Conservation (phyloP, 2,329 filamentous ascomycete genomes). For the Penicillium expansum region DNA sequence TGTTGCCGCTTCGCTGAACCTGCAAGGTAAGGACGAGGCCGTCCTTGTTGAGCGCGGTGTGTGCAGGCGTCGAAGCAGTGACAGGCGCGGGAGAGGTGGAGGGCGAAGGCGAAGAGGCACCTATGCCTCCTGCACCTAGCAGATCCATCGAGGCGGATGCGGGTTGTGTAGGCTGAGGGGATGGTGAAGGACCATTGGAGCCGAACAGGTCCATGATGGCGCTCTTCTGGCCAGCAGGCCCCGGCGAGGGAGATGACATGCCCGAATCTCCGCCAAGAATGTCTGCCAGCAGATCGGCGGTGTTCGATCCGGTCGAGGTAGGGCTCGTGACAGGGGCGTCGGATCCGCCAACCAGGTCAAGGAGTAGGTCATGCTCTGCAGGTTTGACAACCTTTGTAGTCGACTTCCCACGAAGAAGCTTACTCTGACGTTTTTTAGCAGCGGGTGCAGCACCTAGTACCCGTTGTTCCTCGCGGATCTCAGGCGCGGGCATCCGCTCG, state of each 20-base stretch:
- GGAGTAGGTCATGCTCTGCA: slow-evolving; percentile 84
- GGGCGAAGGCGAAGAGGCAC: slow-evolving; percentile 31
- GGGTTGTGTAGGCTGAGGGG: slow-evolving; percentile 49
- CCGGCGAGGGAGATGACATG: slow-evolving; percentile 53
- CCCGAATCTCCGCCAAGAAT: slow-evolving; percentile 76
- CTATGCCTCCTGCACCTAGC: slow-evolving; percentile 43
- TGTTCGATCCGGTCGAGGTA: slow-evolving; percentile 62
- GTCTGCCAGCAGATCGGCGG: slow-evolving; percentile 83
- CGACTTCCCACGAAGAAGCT: slow-evolving; percentile 67
- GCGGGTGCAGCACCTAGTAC: slow-evolving; percentile 82
- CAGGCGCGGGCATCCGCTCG: slow-evolving; percentile 95
- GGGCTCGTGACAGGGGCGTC: slow-evolving; percentile 60
- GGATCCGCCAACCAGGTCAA: slow-evolving; percentile 84
- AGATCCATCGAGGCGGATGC: slow-evolving; percentile 42
- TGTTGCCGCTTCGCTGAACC: slow-evolving; percentile 68
- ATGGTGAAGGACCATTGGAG: slow-evolving; percentile 46
- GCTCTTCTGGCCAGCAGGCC: slow-evolving; percentile 51
- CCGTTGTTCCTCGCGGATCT: slow-evolving; percentile 92
- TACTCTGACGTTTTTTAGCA: slow-evolving; percentile 58
- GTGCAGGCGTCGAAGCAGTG: slow-evolving; percentile 48
- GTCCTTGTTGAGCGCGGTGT: slow-evolving; percentile 82
- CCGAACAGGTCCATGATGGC: slow-evolving; percentile 92
- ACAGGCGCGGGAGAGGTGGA: slow-evolving; percentile 52
- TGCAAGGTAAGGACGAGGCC: slow-evolving; percentile 77
- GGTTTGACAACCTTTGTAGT: slow-evolving; percentile 76